Evolutionary conservation across 2,329 filamentous ascomycete genomes (phyloP).

Genomic region (Byssoonygena ceratinophila): DNA sequence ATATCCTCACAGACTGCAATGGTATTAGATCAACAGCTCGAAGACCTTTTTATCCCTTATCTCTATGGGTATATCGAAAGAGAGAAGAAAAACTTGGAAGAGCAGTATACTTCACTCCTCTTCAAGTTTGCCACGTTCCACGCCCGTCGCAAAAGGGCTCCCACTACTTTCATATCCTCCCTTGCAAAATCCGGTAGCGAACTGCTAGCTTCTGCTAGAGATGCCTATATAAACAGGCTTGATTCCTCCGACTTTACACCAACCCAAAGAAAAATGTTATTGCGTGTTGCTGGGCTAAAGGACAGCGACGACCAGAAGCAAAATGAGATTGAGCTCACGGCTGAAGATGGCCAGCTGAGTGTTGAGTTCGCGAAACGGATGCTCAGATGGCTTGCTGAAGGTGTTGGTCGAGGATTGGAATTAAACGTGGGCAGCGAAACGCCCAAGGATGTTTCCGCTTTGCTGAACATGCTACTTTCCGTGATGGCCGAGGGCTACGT

Average conservation of each 20-base stretch:
- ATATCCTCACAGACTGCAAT: slow-evolving; percentile 74
- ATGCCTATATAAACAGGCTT: slow-evolving; percentile 79
- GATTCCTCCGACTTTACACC: slow-evolving; percentile 80
- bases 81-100: slow-evolving; percentile 59
- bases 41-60: slow-evolving; percentile 57
- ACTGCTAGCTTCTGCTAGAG: slow-evolving; percentile 73
- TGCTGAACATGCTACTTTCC: slow-evolving; percentile 71
- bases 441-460: slow-evolving; percentile 80
- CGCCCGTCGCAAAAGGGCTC: slow-evolving; percentile 64
- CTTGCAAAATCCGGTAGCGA: slow-evolving; percentile 84
- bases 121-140: slow-evolving; percentile 98
- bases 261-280: slow-evolving; percentile 81
- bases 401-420: slow-evolving; percentile 80
- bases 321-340: slow-evolving; percentile 79
- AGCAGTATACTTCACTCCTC: slow-evolving; percentile 77
- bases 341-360: slow-evolving; percentile 76
- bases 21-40: slow-evolving; percentile 56
- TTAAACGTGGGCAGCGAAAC: slow-evolving; percentile 80
- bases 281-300: slow-evolving; percentile 72
- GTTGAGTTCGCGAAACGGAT: slow-evolving; percentile 89
- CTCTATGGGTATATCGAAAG: slow-evolving; percentile 57
- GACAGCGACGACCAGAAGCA: slow-evolving; percentile 61
- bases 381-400: slow-evolving; percentile 94
- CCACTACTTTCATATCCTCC: slow-evolving; percentile 85
- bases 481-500: slow-evolving; percentile 79